Conservation (phyloP, 495 filamentous ascomycete genomes). For the Aspergillus olivimuriae region DNA sequence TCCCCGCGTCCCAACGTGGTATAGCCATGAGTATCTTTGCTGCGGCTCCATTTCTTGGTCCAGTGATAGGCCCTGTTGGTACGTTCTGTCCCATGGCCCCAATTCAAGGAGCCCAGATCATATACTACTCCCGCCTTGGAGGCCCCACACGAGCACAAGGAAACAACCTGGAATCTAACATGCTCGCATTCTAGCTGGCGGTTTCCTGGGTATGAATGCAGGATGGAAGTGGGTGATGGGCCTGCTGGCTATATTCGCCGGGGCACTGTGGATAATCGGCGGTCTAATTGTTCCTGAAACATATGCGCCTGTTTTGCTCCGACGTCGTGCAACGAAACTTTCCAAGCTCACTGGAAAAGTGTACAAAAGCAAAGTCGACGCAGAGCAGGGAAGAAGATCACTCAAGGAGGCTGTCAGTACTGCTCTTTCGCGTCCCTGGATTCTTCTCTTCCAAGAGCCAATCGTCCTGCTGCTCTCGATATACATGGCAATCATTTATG, state of each 20-base stretch:
- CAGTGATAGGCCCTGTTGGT: conserved; percentile 46
- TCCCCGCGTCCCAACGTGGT: conserved; percentile 47
- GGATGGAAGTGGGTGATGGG: conserved; percentile 53
- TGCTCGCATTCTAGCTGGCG: too few relatives aligned
- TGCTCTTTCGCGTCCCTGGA: conserved; percentile 29
- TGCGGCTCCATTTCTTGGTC: conserved; percentile 52
- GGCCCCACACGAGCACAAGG: too few relatives aligned
- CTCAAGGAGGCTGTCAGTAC: conserved; percentile 33
- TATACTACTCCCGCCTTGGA: too few relatives aligned
- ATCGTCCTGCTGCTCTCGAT: conserved; percentile 51
- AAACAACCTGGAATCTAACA: too few relatives aligned
- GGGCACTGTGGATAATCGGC: conserved; percentile 20
- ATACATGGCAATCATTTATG: conserved; percentile 62
- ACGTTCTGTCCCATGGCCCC: too few relatives aligned
- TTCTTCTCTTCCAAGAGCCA: conserved; percentile 59
- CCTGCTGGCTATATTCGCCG: conserved; percentile 11
- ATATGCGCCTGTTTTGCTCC: conserved; percentile 51
- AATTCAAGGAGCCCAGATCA: too few relatives aligned
- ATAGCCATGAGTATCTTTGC: conserved; percentile 48
- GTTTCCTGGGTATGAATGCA: conserved; percentile 38
- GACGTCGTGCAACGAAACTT: conserved; percentile 38
- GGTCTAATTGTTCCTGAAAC: conserved; percentile 50
- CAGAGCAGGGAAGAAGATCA: conserved; percentile 21
- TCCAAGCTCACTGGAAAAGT: conserved; percentile 48
- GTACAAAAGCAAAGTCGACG: conserved; percentile 44